A percentile compares a stretch with the other conserved stretches of the same genome.
These are phyloP conservation scores for Trichophyton benhamiae DNA, from an alignment of 2,329 filamentous ascomycete species.

Conservation along the genomic window DNA sequence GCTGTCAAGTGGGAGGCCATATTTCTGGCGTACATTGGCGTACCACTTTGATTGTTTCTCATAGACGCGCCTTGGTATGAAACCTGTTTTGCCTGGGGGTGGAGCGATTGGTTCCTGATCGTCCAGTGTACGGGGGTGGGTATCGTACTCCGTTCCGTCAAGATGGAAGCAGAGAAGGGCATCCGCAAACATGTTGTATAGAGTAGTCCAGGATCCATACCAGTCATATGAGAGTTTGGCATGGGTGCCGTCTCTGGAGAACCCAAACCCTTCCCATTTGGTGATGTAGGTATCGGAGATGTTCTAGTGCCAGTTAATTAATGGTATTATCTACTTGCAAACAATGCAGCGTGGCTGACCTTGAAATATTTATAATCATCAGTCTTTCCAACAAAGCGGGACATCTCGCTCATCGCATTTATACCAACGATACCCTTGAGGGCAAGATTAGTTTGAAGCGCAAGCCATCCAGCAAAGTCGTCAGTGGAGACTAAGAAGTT, in stretches of 20 bases:
- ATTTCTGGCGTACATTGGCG: constrained; percentile 61
- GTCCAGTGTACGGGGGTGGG: constrained; percentile 5
- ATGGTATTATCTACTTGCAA: constrained; percentile 5
- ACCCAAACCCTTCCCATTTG: constrained; percentile 59
- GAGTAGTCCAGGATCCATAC: constrained; percentile 68
- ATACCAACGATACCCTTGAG: constrained; percentile 76
- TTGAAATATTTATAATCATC: constrained; percentile 48
- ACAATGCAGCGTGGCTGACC: constrained; percentile 18
- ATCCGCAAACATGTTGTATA: constrained; percentile 79
- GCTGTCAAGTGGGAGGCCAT: constrained; percentile 70
- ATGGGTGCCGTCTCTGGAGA: constrained; percentile 57
- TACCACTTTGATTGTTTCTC: constrained; percentile 73
- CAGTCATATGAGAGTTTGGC: constrained; percentile 70
- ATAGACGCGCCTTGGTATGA: constrained; percentile 67
- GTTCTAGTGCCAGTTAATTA: constrained; percentile 24
- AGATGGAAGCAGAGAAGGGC: constrained; percentile 69
- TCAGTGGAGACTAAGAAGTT: constrained; percentile 56
- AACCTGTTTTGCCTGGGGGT: constrained; percentile 33
- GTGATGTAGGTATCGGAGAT: constrained; percentile 55
- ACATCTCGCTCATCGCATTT: constrained; percentile 62
- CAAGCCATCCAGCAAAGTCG: constrained; percentile 67
- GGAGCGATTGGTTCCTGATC: constrained; percentile 21
- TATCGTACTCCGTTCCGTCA: constrained; percentile 29
- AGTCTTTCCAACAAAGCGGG: constrained; percentile 47
- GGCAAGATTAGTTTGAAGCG: constrained; percentile 69